Evolutionary conservation across 1,284 basidiomycete species (phyloP).

Genomic region (Ustilago hordei): DNA sequence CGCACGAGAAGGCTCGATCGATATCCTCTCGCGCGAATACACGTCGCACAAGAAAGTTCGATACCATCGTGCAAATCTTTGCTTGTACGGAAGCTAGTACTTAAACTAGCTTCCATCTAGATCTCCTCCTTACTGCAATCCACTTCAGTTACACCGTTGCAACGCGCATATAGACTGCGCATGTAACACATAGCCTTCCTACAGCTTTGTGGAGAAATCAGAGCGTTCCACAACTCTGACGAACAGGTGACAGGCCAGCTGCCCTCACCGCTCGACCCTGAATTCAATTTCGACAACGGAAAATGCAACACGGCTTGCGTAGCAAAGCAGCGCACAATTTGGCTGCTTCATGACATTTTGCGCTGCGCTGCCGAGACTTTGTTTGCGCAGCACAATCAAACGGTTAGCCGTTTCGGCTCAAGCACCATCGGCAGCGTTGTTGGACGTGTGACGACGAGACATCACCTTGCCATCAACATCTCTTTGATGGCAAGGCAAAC

Average conservation of each 20-base stretch:
- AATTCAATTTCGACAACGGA: not conserved
- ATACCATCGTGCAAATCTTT: no score
- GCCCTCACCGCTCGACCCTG: not conserved
- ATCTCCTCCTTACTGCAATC: no score
- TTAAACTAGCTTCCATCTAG: no score
- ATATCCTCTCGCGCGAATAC: no score
- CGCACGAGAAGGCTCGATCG: no score
- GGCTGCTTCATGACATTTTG: not conserved
- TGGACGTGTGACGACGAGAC: not conserved
- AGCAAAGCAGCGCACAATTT: not conserved
- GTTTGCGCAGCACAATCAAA: not conserved
- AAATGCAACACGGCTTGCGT: conserved; percentile 1
- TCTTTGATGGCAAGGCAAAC: not conserved
- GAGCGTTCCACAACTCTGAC: not conserved
- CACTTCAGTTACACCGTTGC: no score
- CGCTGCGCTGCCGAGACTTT: not conserved
- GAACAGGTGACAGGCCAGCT: not conserved
- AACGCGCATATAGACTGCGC: no score
- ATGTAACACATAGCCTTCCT: no score
- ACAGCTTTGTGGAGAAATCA: conserved; percentile 3
- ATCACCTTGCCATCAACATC: not conserved
- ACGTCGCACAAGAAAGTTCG: no score
- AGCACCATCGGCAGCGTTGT: not conserved
- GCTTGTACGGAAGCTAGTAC: no score
- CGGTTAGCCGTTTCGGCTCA: not conserved